These are phyloP conservation scores for Meyerozyma guilliermondii DNA, from an alignment of 1,139 yeast genomes.

Conservation along the genomic window DNA sequence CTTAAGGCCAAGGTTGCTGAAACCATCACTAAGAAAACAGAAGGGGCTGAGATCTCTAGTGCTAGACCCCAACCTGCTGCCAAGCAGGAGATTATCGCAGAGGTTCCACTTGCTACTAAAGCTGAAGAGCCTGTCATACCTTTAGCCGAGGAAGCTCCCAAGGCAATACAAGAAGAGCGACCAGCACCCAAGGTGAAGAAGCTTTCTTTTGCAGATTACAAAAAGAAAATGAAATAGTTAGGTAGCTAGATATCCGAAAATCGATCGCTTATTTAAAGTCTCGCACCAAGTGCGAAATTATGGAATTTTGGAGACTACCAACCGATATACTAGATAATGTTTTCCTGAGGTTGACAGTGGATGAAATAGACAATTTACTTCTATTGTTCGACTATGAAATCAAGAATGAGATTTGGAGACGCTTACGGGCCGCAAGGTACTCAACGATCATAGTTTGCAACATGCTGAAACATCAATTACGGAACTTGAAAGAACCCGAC, in stretches of 20 bases:
- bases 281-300: slow-evolving; percentile 6
- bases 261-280: neutral
- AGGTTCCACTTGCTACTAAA: slow-evolving; percentile 3
- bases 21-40: slow-evolving; percentile 4
- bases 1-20: neutral
- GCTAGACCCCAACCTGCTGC: slow-evolving; percentile 3
- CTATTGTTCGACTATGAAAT: neutral
- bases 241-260: neutral
- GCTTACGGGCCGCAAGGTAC: neutral
- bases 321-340: neutral
- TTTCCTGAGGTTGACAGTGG: neutral
- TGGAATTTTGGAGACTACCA: neutral
- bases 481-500: neutral
- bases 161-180: slow-evolving; percentile 9
- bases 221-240: slow-evolving; percentile 55
- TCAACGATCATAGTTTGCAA: neutral
- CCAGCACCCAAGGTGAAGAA: slow-evolving; percentile 49
- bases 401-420: neutral
- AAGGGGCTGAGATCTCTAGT: slow-evolving; percentile 6
- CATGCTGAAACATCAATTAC: slow-evolving; percentile 1
- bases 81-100: neutral
- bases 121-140: slow-evolving; percentile 1
- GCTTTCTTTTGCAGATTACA: slow-evolving; percentile 78
- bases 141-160: slow-evolving; percentile 8
- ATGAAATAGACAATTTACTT: neutral